Conservation (phyloP, 257 asterid species). For the Solanum chaucha region DNA sequence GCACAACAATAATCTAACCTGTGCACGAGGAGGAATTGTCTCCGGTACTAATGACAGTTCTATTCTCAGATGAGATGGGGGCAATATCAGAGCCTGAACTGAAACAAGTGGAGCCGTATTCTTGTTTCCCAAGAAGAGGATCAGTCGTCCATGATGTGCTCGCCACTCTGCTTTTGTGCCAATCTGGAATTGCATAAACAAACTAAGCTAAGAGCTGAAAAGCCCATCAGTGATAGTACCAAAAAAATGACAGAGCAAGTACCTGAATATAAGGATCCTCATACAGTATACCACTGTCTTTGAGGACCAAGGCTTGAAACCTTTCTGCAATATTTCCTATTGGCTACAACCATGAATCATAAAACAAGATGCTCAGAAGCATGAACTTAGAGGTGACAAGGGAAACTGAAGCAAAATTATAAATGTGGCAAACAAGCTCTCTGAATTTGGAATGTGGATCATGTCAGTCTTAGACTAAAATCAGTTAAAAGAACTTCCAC, state of each 20-base stretch:
- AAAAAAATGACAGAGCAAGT: not conserved
- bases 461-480: not conserved
- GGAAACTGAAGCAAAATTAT: not conserved
- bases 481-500: not conserved
- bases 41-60: constrained; percentile 87
- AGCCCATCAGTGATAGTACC: not conserved
- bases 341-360: constrained; percentile 40
- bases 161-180: constrained; percentile 99
- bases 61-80: constrained; percentile 69
- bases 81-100: constrained; percentile 66
- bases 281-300: constrained; percentile 90
- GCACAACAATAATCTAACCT: constrained; percentile 29
- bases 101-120: constrained; percentile 68
- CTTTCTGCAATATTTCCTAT: constrained; percentile 81
- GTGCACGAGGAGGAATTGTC: constrained; percentile 94
- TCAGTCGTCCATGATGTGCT: constrained; percentile 73
- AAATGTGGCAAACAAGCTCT: not conserved
- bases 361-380: not conserved
- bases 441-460: not conserved
- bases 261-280: constrained; percentile 97
- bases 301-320: constrained; percentile 70
- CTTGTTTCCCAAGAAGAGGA: constrained; percentile 93
- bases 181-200: constrained; percentile 37
- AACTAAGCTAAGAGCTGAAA: not conserved
- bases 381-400: not conserved